Percentiles rank a stretch among this genome's conserved stretches.
Conservation (phyloP, 202 grass and related monocot genomes). For the Dendrocalamus latiflorus region DNA sequence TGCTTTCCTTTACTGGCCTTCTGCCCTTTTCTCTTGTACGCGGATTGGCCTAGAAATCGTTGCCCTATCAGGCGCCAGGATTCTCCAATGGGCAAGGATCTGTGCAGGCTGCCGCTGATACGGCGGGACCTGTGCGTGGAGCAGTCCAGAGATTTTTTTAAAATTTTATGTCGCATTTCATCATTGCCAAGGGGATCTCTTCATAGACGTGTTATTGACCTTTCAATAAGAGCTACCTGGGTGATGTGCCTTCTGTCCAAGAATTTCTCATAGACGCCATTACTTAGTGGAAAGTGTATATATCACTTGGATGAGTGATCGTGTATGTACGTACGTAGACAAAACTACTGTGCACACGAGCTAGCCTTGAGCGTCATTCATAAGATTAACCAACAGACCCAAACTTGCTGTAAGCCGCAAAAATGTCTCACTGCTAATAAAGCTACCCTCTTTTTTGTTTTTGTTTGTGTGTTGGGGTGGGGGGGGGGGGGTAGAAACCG, state of each 20-base stretch:
- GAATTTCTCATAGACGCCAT: background rate
- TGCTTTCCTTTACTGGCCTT: too few species aligned
- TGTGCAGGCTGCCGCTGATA: background rate
- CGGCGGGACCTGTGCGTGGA: background rate
- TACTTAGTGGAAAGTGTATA: background rate
- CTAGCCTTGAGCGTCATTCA: background rate
- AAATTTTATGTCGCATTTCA: conserved; percentile 13
- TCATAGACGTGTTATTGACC: background rate
- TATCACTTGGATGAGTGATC: too few species aligned
- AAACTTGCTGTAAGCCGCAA: background rate
- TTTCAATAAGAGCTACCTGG: background rate
- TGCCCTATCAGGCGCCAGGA: background rate
- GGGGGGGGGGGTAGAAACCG: too few species aligned
- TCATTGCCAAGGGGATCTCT: background rate
- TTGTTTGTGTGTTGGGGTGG: too few species aligned
- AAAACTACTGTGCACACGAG: too few species aligned
- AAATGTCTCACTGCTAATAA: too few species aligned
- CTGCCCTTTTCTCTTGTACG: background rate
- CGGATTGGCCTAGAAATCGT: background rate
- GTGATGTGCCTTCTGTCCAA: background rate
- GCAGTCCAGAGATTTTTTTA: background rate
- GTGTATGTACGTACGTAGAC: too few species aligned
- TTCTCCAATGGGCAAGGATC: background rate
- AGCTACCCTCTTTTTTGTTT: too few species aligned
- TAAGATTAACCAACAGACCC: background rate